These are phyloP conservation scores for Globisporangium echinulatum DNA, from an alignment of 352 stramenopile species.

Conservation along the genomic window DNA sequence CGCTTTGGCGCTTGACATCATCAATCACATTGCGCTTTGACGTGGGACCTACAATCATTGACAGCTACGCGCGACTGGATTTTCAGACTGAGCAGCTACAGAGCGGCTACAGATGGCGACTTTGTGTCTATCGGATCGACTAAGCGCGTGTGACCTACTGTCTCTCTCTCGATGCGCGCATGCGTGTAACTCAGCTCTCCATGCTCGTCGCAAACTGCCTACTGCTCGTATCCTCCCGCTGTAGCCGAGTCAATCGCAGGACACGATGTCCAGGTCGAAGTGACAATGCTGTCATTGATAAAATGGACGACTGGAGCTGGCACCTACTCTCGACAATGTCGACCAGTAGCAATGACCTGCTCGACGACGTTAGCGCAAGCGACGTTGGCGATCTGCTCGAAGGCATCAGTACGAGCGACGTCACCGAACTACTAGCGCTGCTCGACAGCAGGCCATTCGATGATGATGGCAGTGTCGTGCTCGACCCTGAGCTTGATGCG, in stretches of 20 bases:
- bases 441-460: neutral
- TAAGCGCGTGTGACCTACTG: neutral
- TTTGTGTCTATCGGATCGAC: neutral
- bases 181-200: neutral
- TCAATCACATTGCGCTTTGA: neutral
- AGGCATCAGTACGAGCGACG: constrained; percentile 9
- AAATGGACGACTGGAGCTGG: neutral
- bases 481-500: constrained; percentile 2
- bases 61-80: neutral
- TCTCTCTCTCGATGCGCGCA: neutral
- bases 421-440: constrained; percentile 1
- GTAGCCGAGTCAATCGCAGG: no score
- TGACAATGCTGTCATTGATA: neutral
- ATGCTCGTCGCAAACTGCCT: neutral
- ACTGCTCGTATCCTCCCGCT: neutral
- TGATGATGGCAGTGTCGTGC: neutral
- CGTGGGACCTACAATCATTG: neutral
- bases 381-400: constrained; percentile 15
- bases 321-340: neutral
- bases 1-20: neutral
- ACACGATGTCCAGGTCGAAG: no score
- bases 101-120: no score
- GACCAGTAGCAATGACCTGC: neutral
- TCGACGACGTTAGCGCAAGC: neutral
- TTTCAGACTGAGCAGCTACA: neutral